Evolutionary conservation across 768 basidiomycete genomes (phyloP), one percentile per base, ranked within the genome.

Genomic region (Agrocybe praecox): DNA sequence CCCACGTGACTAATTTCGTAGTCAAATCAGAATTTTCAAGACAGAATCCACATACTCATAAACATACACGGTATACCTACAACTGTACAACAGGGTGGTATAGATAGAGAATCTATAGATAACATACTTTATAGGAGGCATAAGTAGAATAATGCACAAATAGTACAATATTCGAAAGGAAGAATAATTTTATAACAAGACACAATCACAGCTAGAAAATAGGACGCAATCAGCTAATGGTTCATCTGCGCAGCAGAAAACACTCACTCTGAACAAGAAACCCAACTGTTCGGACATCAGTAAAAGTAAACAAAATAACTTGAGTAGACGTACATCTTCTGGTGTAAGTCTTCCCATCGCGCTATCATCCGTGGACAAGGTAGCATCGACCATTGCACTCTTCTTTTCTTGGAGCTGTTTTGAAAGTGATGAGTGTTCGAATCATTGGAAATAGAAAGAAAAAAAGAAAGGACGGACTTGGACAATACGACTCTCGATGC

Each of bases 301-400:
- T n/a, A 55, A n/a, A 29, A 29, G 4, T 26, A 18, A 12, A 43
- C 24, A 1, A 2, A n/a, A n/a, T n/a, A n/a, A n/a, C n/a, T n/a
- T 29, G 24, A 10, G 8, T 3, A 17, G 17, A 72, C 84, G 67
- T 65, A 87, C 83, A 76, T 91, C 89, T 64, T 88, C 92, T 0
- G 94, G 91, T 4, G 95, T 96, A 67, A 98, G 73, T 56, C 94
- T 85, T 21, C 96, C 96, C 90, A 98, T 94, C 0, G 96, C 89
- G 45, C 87, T 89, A 60, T 92, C 90, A 66, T 94, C 92, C 3
- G 88, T 73, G 3, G 90, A 92, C 18, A 94, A 71, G 0, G 94
- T 93, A 15, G 92, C 92, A 65, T 93, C 89, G 2, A 96, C 86
- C 95, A 97, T 96, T 0, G 94, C 94, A 36, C 88, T 84, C 71